Percentiles rank a stretch among this genome's conserved stretches.
phyloP scores from a whole-genome alignment of 2,329 filamentous ascomycete genomes.

The Stemphylium lycopersici region DNA sequence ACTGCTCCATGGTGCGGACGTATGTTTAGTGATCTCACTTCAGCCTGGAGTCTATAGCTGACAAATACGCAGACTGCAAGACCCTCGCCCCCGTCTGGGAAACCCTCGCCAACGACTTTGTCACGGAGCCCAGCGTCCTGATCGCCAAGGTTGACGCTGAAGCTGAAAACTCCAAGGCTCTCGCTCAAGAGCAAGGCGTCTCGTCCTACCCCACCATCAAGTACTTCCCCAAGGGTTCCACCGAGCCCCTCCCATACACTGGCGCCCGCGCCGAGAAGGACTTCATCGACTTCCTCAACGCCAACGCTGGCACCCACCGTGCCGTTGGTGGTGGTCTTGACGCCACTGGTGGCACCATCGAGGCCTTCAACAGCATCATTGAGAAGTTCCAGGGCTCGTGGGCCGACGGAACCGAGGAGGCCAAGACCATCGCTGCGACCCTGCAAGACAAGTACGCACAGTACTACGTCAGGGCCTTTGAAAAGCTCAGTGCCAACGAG shows the following conservation, averaged over 20 bases:
- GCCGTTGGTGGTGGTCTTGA: slow-evolving; percentile 80
- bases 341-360: slow-evolving; percentile 79
- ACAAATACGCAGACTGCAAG: slow-evolving; percentile 83
- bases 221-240: slow-evolving; percentile 89
- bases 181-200: slow-evolving; percentile 77
- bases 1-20: slow-evolving; percentile 98
- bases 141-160: slow-evolving; percentile 97
- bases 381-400: slow-evolving; percentile 71
- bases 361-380: slow-evolving; percentile 76
- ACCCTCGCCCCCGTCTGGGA: slow-evolving; percentile 90
- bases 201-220: slow-evolving; percentile 95
- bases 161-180: slow-evolving; percentile 79
- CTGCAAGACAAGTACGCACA: slow-evolving; percentile 83
- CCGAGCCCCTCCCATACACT: slow-evolving; percentile 71
- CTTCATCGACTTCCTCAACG: slow-evolving; percentile 82
- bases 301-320: slow-evolving; percentile 87
- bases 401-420: slow-evolving; percentile 67
- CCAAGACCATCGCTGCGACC: slow-evolving; percentile 71
- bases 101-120: slow-evolving; percentile 80
- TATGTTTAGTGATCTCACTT: slow-evolving; percentile 60
- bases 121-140: slow-evolving; percentile 75
- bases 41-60: slow-evolving; percentile 4
- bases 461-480: slow-evolving; percentile 92
- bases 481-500: slow-evolving; percentile 80
- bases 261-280: slow-evolving; percentile 78